phyloP scores from a whole-genome alignment of 345 rosid genomes.

The Combretum micranthum region DNA sequence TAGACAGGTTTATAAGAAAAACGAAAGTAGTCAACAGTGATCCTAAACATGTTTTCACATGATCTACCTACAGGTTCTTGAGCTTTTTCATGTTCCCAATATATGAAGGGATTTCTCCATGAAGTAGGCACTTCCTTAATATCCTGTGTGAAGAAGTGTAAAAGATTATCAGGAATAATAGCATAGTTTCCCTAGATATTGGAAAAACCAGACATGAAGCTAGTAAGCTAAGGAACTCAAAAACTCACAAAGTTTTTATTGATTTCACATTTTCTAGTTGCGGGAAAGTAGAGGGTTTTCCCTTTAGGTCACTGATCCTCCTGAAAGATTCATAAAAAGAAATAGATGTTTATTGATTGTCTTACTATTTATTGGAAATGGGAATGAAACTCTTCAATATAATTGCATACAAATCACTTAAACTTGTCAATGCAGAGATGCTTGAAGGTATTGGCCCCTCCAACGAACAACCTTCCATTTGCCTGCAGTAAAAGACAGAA shows the following conservation, averaged over 20 bases:
- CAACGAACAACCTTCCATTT: constrained; percentile 64
- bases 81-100: constrained; percentile 52
- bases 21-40: too few relatives aligned
- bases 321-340: constrained; percentile 25
- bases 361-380: not conserved
- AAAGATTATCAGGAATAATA: too few relatives aligned
- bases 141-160: too few relatives aligned
- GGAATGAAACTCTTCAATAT: not conserved
- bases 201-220: not conserved
- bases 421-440: constrained; percentile 49
- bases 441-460: constrained; percentile 76
- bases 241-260: constrained; percentile 71
- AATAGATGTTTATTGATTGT: not conserved
- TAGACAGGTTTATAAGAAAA: too few relatives aligned
- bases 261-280: constrained; percentile 37
- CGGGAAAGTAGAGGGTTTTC: constrained; percentile 50
- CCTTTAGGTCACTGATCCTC: constrained; percentile 76
- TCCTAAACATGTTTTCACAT: too few relatives aligned
- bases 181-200: too few relatives aligned
- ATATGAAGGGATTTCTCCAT: constrained; percentile 60
- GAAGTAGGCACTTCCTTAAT: too few relatives aligned
- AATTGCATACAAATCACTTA: constrained; percentile 66
- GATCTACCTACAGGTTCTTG: constrained; percentile 58
- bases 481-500: constrained; percentile 36
- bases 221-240: not conserved